Conservation (phyloP, 805 yeast species). For the Zygosaccharomyces lentus region DNA sequence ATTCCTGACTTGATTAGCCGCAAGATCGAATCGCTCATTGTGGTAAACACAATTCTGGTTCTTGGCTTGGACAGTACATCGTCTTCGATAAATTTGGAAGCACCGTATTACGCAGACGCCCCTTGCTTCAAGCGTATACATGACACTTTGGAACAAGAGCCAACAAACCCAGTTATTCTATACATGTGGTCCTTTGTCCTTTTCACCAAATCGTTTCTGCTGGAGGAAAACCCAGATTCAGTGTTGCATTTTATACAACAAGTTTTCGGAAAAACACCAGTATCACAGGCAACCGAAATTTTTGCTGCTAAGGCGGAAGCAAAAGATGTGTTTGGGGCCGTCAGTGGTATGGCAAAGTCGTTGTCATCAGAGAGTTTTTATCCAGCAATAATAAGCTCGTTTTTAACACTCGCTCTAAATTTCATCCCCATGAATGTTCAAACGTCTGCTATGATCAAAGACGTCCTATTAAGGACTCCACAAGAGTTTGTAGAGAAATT, state of each 20-base stretch:
- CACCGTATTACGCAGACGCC: conserved; percentile 42
- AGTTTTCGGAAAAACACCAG: conserved; percentile 13
- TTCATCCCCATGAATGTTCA: conserved; percentile 44
- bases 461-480: conserved; percentile 33
- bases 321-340: conserved; percentile 44
- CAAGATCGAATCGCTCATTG: conserved; percentile 43
- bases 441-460: conserved; percentile 32
- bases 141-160: conserved; percentile 35
- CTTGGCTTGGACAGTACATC: conserved; percentile 53
- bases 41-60: conserved; percentile 48
- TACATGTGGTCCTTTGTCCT: conserved; percentile 66
- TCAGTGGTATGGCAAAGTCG: conserved; percentile 40
- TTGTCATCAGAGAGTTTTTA: conserved; percentile 49
- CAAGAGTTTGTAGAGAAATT: conserved; percentile 39
- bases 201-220: conserved; percentile 46
- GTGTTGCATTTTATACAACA: conserved; percentile 15
- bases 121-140: conserved; percentile 40
- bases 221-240: conserved; percentile 38
- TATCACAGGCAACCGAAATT: conserved; percentile 15
- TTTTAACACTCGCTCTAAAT: conserved; percentile 36
- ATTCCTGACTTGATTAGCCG: conserved; percentile 18
- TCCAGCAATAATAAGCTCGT: conserved; percentile 41
- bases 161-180: conserved; percentile 46
- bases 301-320: conserved; percentile 40
- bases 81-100: conserved; percentile 38